Evolutionary conservation across 73 alveolate species (phyloP).

Genomic region (Stentor roeselii): DNA sequence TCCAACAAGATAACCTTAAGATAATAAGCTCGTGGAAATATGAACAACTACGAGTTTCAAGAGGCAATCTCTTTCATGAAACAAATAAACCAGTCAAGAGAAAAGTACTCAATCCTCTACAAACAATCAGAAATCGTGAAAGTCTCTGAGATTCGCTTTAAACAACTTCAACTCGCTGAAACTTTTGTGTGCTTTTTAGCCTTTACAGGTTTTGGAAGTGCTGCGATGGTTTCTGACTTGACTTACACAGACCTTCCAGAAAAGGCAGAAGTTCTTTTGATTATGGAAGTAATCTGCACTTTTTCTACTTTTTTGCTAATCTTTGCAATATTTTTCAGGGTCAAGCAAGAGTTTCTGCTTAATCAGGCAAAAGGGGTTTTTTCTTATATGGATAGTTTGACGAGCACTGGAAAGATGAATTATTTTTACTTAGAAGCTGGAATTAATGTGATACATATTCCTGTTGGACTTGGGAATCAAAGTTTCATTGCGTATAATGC

Average conservation of each 20-base stretch:
- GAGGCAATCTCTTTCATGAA: too few species aligned
- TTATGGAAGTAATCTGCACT: not conserved
- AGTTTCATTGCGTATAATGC: not conserved
- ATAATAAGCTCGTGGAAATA: too few species aligned
- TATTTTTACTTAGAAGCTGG: not conserved
- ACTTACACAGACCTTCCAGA: not conserved
- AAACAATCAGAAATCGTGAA: slow-evolving; percentile 13
- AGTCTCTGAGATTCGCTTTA: not conserved
- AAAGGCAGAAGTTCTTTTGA: not conserved
- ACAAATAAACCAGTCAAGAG: not conserved
- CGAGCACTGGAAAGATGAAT: slow-evolving; percentile 1
- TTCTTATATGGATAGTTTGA: slow-evolving; percentile 4
- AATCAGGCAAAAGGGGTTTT: slow-evolving; percentile 20
- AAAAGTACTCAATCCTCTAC: not conserved
- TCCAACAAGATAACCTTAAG: too few species aligned
- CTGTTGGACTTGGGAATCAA: not conserved
- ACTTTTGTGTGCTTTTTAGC: not conserved
- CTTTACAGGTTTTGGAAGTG: not conserved
- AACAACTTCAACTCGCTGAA: slow-evolving; percentile 13
- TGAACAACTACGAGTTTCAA: too few species aligned
- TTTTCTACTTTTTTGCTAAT: not conserved
- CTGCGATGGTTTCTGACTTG: slow-evolving; percentile 8
- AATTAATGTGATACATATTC: slow-evolving; percentile 8
- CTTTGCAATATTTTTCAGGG: not conserved
- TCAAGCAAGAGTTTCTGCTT: not conserved